Evolutionary conservation across 495 filamentous ascomycete genomes (phyloP), one percentile per base, ranked within the genome.

Genomic region (Melanomma pulvis-pyrius): DNA sequence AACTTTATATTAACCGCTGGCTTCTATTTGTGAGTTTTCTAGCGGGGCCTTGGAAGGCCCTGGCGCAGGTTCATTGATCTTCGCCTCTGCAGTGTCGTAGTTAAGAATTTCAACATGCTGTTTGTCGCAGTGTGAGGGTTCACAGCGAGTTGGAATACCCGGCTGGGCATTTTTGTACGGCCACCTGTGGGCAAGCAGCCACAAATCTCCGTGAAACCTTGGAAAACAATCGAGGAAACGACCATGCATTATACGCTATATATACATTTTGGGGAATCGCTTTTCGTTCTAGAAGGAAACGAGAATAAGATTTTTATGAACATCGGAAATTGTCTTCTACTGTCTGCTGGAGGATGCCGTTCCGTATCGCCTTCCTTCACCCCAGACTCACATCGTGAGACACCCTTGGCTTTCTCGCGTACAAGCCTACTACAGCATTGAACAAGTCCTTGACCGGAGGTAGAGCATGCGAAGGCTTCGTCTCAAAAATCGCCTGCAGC

Each of bases 401-500:
- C 9, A 15, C 53, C 34, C 65, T 68, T 36, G 67, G 77, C 63
- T 84, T 86, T 24, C 80, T 72, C 8, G 80, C 79, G 70, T 84
- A 86, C 56, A 90, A 68, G 12, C 78, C 81, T 1, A 86, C 86
- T 19, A 97, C 88, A 59, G 87, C 85, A 67, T 88, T 84, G 74
- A 96, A 96, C 71, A 96, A 79, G 56, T 92, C 87, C 56, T 85
- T 83, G 46, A 94, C 86, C 41, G 90, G 85, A 28, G 91, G 90
- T 77, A 94, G 81, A 11, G 89, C 87, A 76, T 88, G 91, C 7
- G 90, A 82, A 25, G 90, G 88, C 1, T 84, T 87, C 32, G 83
- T 82, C 59, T 92, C 87, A 74, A 96, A 94, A 9, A 96, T 82
- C 63, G 84, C 81, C 13, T 88, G 82, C 52, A 97, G 77, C 63